A percentile compares a stretch with the other conserved stretches of the same genome.
phyloP scores from a whole-genome alignment of 2,329 filamentous ascomycete species.

The Fusarium nelsonii region DNA sequence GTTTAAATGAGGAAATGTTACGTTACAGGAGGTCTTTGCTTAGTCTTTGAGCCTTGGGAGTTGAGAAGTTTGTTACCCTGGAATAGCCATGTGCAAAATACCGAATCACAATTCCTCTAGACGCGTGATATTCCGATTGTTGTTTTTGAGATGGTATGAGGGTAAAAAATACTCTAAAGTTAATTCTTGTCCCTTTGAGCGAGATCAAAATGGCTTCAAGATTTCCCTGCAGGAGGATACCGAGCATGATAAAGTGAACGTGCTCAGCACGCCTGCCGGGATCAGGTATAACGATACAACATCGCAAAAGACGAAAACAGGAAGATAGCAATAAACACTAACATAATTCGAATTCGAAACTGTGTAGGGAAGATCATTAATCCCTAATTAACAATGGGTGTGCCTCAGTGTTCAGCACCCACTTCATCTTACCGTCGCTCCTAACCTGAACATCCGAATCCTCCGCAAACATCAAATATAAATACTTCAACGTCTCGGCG shows the following conservation, averaged over 20 bases:
- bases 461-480: conserved; percentile 40
- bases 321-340: no score
- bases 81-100: neutral
- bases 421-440: conserved; percentile 36
- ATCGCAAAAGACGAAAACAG: neutral
- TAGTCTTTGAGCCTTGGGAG: neutral
- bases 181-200: no score
- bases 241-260: no score
- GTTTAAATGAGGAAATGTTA: neutral
- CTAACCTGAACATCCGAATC: conserved; percentile 31
- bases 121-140: no score
- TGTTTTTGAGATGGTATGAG: no score
- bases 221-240: no score
- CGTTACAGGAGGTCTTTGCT: neutral
- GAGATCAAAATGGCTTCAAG: no score
- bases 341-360: no score
- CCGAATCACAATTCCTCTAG: neutral
- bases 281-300: neutral
- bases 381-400: conserved; percentile 18
- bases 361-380: neutral
- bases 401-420: conserved; percentile 39
- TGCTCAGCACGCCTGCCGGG: no score
- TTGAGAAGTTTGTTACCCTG: neutral
- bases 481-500: conserved; percentile 40
- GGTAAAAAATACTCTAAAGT: no score